Base-by-base conservation (phyloP, 176 grass and related monocot genomes). In the Stipa capillata region DNA sequence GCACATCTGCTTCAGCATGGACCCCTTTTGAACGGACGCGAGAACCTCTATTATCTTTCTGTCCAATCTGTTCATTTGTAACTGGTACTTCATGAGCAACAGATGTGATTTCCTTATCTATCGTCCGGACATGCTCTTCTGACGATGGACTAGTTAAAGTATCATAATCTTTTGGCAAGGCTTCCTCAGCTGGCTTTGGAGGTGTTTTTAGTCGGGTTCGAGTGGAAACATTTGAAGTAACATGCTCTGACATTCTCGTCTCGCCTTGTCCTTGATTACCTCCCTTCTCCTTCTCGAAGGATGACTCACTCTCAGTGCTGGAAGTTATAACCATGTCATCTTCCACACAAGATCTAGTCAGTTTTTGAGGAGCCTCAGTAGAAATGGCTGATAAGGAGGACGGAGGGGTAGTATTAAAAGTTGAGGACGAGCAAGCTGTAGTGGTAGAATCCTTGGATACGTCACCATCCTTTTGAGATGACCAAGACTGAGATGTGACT, bases 401-500 rank as follows among this genome's bases (percentile, higher is more conserved):
- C 36, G 77, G 32, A 14, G 85, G 47, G 48, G 39, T 49, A 50
- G 70, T 58, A 51, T 33, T 82, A 13, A 64, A 81, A 77, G 56
- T 74, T 81, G 82, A 50, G 14, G 58, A 39, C 8, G 60, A 85
- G n/a, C 32, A 61, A 52, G 39, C 33, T 75, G 69, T 70, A 60
- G 41, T 32, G 42, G 69, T 32, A 1, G 56, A 63, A 72, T 77
- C 71, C 77, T 77, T 36, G 35, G 89, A 73, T 64, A 56, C 31
- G 45, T 35, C 78, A 66, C 25, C 55, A 67, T 87, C 88, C 60
- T 86, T 94, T 75, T 83, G 83, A 82, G 77, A 85, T 31, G 84
- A 40, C 76, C 41, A 77, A 41, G 86, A 54, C 11, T 55, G 51
- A 64, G 83, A 80, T 80, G 82, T 90, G 20, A 51, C 81, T 65